Evolutionary conservation across 306 rosid species (phyloP).

Genomic region (Gillenia trifoliata): DNA sequence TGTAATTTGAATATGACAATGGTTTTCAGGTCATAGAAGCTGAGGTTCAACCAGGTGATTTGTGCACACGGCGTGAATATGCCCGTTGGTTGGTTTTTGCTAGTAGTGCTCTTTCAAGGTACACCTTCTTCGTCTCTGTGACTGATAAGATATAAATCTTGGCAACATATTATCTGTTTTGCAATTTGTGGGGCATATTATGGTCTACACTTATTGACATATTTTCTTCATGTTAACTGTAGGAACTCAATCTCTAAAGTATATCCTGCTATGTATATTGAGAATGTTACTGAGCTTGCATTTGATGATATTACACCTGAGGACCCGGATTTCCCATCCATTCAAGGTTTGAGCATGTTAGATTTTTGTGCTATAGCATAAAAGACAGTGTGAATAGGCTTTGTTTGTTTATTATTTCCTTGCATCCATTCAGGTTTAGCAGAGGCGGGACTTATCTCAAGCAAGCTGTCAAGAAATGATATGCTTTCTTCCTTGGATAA

Average conservation of each 20-base stretch:
- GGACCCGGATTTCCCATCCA: slow-evolving; percentile 91
- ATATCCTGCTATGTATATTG: slow-evolving; percentile 96
- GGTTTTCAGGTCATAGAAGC: slow-evolving; percentile 75
- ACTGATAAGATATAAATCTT: slow-evolving; percentile 12
- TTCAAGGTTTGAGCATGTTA: slow-evolving; percentile 66
- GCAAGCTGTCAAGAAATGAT: slow-evolving; percentile 86
- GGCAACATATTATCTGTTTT: background rate
- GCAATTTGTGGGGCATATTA: background rate
- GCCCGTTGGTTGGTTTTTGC: slow-evolving; percentile 97
- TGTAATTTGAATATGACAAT: background rate
- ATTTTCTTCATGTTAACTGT: slow-evolving; percentile 17
- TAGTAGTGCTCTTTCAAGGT: slow-evolving; percentile 94
- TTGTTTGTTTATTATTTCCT: slow-evolving; percentile 1
- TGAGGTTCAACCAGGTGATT: slow-evolving; percentile 76
- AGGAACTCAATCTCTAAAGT: slow-evolving; percentile 85
- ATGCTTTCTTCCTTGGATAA: slow-evolving; percentile 54
- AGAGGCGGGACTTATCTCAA: slow-evolving; percentile 94
- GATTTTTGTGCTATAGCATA: background rate
- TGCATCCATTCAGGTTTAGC: slow-evolving; percentile 74
- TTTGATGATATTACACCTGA: slow-evolving; percentile 84
- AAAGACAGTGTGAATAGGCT: background rate
- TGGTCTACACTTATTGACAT: slow-evolving; percentile 14
- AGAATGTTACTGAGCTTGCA: slow-evolving; percentile 84
- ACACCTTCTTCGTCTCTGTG: slow-evolving; percentile 14
- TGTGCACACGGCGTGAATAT: slow-evolving; percentile 95